These are phyloP conservation scores for Ceratocystis papillata DNA, from an alignment of 2,329 filamentous ascomycete genomes.

Conservation along the genomic window DNA sequence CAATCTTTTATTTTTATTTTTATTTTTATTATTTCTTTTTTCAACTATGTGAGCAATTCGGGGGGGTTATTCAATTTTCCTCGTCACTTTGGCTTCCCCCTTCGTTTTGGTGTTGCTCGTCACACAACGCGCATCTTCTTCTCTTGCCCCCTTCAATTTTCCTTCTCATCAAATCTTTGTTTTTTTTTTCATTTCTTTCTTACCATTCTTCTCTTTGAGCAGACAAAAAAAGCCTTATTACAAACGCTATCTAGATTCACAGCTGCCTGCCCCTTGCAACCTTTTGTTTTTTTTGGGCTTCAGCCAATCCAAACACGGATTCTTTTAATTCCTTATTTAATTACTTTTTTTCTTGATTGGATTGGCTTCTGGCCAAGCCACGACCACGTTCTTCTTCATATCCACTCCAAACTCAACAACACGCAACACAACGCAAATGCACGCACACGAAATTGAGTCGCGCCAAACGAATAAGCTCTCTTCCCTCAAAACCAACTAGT, in stretches of 20 bases:
- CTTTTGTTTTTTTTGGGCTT: not conserved
- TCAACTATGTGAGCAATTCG: not conserved
- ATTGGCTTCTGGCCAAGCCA: not conserved
- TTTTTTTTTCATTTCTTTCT: not conserved
- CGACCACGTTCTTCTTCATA: constrained; percentile 1
- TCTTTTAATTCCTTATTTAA: constrained; percentile 4
- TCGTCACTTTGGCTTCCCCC: not conserved
- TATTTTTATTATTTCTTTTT: too few species aligned
- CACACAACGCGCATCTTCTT: constrained; percentile 1
- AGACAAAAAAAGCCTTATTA: too few species aligned
- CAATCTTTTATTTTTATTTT: too few species aligned
- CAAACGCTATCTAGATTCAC: too few species aligned
- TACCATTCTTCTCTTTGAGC: not conserved
- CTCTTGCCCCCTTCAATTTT: not conserved
- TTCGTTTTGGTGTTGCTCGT: not conserved
- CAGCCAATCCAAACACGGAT: not conserved
- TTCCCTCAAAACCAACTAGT: not conserved
- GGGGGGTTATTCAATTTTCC: not conserved
- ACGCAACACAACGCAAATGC: not conserved
- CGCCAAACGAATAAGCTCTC: not conserved
- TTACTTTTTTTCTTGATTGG: not conserved
- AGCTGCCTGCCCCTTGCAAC: not conserved
- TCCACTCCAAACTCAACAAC: not conserved
- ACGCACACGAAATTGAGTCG: not conserved
- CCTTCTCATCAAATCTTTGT: not conserved